Conservation (phyloP, 2,329 filamentous ascomycete species). For the Aspergillus tanneri region DNA sequence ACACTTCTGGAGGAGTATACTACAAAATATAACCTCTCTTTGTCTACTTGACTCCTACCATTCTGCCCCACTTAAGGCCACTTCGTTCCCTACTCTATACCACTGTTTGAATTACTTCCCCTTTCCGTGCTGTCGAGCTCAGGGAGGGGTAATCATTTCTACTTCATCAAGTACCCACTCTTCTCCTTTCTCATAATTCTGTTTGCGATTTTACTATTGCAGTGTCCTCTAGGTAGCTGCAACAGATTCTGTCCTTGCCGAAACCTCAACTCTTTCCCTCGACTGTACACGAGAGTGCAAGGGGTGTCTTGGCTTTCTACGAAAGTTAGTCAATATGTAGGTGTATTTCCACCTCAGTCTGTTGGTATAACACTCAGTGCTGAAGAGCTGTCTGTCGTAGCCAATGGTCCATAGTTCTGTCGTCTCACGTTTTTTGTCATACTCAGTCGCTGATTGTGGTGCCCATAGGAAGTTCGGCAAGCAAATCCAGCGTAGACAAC, state of each 20-base stretch:
- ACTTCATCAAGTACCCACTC: conserved; percentile 2
- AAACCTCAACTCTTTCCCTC: conserved; percentile 2
- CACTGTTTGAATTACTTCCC: background rate
- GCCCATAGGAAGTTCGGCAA: conserved; percentile 94
- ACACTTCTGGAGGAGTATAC: no score
- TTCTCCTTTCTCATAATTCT: background rate
- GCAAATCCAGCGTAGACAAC: conserved; percentile 97
- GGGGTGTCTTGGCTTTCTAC: conserved; percentile 11
- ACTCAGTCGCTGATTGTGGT: conserved; percentile 11
- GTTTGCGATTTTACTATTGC: no score
- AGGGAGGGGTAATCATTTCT: conserved; percentile 3
- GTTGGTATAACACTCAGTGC: background rate
- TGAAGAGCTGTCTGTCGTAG: background rate
- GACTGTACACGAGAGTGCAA: conserved; percentile 8
- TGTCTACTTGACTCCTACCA: background rate
- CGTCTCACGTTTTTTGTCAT: background rate
- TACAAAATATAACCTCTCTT: no score
- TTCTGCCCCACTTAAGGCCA: conserved; percentile 8
- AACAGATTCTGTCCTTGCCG: conserved; percentile 1
- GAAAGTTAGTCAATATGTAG: conserved; percentile 22
- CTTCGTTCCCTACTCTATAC: conserved; percentile 1
- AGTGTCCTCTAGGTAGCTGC: conserved; percentile 1
- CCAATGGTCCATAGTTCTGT: background rate
- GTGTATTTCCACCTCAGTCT: conserved; percentile 6
- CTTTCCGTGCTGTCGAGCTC: background rate